These are phyloP conservation scores for Phycomyces nitens DNA, from an alignment of 192 early-diverging fungal genomes.

Conservation along the genomic window DNA sequence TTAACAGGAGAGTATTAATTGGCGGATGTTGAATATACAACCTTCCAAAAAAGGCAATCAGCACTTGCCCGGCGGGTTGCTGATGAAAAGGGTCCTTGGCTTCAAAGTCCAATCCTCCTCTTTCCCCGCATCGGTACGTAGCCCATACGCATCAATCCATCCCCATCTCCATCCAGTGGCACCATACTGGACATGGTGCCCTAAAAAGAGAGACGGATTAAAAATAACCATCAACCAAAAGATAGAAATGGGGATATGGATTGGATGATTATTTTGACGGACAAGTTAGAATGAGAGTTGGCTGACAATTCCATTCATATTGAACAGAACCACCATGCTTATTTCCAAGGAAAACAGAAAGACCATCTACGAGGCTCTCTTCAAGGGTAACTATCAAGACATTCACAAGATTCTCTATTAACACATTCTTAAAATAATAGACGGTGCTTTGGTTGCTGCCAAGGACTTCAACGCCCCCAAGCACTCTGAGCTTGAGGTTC, in stretches of 20 bases:
- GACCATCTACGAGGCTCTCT: constrained; percentile 91
- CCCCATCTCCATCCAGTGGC: neutral
- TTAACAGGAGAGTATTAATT: neutral
- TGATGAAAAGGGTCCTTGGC: constrained; percentile 1
- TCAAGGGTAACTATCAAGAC: constrained; percentile 64
- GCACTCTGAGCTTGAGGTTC: constrained; percentile 94
- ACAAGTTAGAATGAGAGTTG: neutral
- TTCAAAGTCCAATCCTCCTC: constrained; percentile 3
- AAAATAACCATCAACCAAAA: neutral
- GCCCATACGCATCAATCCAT: constrained; percentile 7
- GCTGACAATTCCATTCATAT: neutral
- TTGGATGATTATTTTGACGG: neutral
- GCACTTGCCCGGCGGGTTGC: neutral
- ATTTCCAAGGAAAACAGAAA: constrained; percentile 97
- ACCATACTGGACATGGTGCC: neutral
- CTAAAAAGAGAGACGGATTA: neutral
- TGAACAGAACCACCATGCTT: constrained; percentile 70
- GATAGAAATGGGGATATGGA: neutral
- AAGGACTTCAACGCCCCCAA: constrained; percentile 97
- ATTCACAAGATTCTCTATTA: constrained; percentile 1
- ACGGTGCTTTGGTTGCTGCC: constrained; percentile 97
- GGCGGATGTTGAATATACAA: neutral
- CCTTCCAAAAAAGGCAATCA: neutral
- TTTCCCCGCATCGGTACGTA: constrained; percentile 26
- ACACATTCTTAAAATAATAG: constrained; percentile 40